Evolutionary conservation across 2,329 filamentous ascomycete genomes (phyloP), one percentile per base, ranked within the genome.

Genomic region (Tolypocladium cylindrosporum): DNA sequence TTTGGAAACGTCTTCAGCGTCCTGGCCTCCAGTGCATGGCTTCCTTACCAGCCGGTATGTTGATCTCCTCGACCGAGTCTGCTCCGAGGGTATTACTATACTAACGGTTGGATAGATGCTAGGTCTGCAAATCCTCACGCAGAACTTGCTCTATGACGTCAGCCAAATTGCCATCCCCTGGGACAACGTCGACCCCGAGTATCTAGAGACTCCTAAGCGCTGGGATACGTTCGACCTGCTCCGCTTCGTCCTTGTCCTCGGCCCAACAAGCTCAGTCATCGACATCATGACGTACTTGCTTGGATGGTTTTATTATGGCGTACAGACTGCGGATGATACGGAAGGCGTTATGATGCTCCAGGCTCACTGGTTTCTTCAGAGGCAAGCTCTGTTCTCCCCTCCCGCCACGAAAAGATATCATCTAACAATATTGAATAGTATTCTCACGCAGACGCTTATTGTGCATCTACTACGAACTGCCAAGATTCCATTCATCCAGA

Each of bases 131-230:
- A 62, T 69, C 2, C 57, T 69, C 27, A 58, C 60, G 10, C 67
- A 69, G 60, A 68, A 69, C 56, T 53, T 69, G 54, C 61, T 69
- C n/a, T 69, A 68, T 60, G 65, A 69, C 56, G 60, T 69, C 27
- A 67, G 65, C 37, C 67, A 68, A 55, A 67, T 69, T 37, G 67
- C 66, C 39, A 66, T 68, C 37, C 67, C 67, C 1, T 69, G 67
- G 67, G 67, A 68, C 39, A 57, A 58, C 10, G 62, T 68, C 19
- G 67, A 69, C 51, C 53, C 61, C 13, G 67, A 68, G 24, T 67
- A 67, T 54, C 56, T 69, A 36, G 54, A 59, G 37, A 62, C 55
- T 7, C 67, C 67, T 13, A 67, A 65, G 59, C 59, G 58, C 2
- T 69, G 67, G 67, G 59, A 65, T 27, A 63, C 65, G 1, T 8